Conservation (phyloP, 2,329 filamentous ascomycete species). For the Pleurostoma richardsiae region DNA sequence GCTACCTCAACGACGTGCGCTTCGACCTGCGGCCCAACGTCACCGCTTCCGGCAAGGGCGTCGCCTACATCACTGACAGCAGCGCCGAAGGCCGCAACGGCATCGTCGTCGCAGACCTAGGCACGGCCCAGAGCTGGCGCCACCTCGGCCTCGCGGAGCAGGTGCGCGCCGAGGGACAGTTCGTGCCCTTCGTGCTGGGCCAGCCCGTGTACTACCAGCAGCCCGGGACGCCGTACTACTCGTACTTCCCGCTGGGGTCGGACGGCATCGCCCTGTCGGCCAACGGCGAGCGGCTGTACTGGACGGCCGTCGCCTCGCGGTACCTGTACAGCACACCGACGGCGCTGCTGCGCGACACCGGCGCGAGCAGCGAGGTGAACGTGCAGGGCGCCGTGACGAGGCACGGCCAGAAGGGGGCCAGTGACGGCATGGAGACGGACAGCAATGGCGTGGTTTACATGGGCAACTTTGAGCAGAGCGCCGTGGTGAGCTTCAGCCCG, state of each 20-base stretch:
- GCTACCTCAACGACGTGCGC: constrained; percentile 48
- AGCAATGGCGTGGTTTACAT: constrained; percentile 41
- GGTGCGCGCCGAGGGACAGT: constrained; percentile 36
- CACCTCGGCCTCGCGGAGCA: constrained; percentile 35
- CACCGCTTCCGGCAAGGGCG: constrained; percentile 33
- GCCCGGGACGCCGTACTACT: constrained; percentile 22
- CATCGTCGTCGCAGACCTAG: constrained; percentile 44
- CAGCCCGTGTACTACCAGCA: constrained; percentile 35
- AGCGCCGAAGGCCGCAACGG: constrained; percentile 41
- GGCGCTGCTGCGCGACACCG: constrained; percentile 29
- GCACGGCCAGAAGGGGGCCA: constrained; percentile 40
- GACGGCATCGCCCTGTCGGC: constrained; percentile 46
- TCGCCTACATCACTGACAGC: constrained; percentile 50
- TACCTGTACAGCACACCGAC: constrained; percentile 35
- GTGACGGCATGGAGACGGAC: constrained; percentile 47
- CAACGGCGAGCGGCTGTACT: constrained; percentile 41
- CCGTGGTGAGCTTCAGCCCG: constrained; percentile 36
- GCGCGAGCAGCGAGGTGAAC: constrained; percentile 31
- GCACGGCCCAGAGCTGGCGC: constrained; percentile 40
- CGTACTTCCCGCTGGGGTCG: constrained; percentile 34
- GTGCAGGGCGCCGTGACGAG: constrained; percentile 35
- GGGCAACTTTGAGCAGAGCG: constrained; percentile 44
- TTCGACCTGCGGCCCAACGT: constrained; percentile 41
- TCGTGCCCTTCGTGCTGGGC: constrained; percentile 43
- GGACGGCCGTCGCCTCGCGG: constrained; percentile 34